Percentiles rank a stretch among this genome's conserved stretches.
Conservation (phyloP, 2,329 filamentous ascomycete genomes). For the Meredithiella fracta region DNA sequence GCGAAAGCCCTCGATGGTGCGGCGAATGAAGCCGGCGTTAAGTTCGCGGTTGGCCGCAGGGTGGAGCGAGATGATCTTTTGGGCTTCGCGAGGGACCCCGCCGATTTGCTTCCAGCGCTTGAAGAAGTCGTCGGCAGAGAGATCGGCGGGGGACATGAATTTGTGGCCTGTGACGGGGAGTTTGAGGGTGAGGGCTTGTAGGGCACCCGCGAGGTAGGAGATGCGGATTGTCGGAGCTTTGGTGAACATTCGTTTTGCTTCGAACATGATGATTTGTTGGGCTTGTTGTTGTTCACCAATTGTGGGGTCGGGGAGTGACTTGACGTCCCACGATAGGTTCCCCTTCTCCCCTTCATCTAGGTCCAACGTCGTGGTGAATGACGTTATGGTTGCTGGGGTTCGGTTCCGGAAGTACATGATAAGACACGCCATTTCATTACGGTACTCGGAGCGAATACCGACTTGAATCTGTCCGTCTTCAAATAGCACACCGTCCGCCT, state of each 20-base stretch:
- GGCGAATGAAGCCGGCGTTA: slow-evolving; percentile 52
- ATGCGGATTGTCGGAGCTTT: slow-evolving; percentile 83
- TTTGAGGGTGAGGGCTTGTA: slow-evolving; percentile 84
- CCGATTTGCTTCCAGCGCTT: slow-evolving; percentile 99
- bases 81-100: slow-evolving; percentile 68
- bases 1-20: slow-evolving; percentile 65
- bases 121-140: slow-evolving; percentile 89
- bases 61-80: slow-evolving; percentile 62
- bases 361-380: slow-evolving; percentile 87
- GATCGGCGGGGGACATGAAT: slow-evolving; percentile 85
- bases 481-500: slow-evolving; percentile 74
- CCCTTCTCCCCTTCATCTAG: slow-evolving; percentile 50
- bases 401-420: slow-evolving; percentile 97
- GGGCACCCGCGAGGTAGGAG: slow-evolving; percentile 80
- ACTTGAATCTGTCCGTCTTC: slow-evolving; percentile 91
- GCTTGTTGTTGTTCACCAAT: slow-evolving; percentile 61
- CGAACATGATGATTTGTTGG: slow-evolving; percentile 90
- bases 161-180: slow-evolving; percentile 81
- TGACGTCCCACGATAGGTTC: slow-evolving; percentile 69
- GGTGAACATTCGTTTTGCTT: slow-evolving; percentile 64
- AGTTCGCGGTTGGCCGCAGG: slow-evolving; percentile 38
- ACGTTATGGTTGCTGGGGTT: slow-evolving; percentile 65
- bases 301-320: slow-evolving; percentile 70
- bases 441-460: slow-evolving; percentile 82
- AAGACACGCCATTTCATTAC: slow-evolving; percentile 84